These are phyloP conservation scores for Paramecium caudatum DNA, from an alignment of 73 alveolate species.

Conservation along the genomic window DNA sequence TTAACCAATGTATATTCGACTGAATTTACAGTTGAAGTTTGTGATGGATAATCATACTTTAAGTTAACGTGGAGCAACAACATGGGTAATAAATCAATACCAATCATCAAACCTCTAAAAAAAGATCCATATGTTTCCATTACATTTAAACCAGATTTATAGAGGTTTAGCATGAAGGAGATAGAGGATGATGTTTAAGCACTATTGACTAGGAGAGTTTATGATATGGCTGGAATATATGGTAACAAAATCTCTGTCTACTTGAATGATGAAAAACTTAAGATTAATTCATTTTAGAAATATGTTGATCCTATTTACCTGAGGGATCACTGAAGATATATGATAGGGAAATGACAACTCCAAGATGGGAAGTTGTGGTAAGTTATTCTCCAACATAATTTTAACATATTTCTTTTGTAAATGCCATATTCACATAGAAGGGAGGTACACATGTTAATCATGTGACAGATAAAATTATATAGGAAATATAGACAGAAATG, in stretches of 20 bases:
- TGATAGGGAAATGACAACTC: slow-evolving; percentile 83
- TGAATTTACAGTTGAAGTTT: slow-evolving; percentile 95
- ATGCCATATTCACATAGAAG: slow-evolving; percentile 93
- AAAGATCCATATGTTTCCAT: slow-evolving; percentile 90
- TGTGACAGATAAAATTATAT: slow-evolving; percentile 95
- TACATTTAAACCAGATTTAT: slow-evolving; percentile 97
- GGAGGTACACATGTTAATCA: slow-evolving; percentile 99
- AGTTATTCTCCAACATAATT: slow-evolving; percentile 97
- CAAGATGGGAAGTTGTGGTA: slow-evolving; percentile 98
- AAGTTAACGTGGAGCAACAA: slow-evolving; percentile 88
- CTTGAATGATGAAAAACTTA: slow-evolving; percentile 89
- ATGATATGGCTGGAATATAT: slow-evolving; percentile 99
- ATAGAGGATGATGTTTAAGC: slow-evolving; percentile 96
- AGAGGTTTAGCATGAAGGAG: slow-evolving; percentile 93
- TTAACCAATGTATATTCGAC: slow-evolving; percentile 98
- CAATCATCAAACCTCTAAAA: slow-evolving; percentile 81
- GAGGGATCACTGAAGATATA: slow-evolving; percentile 80
- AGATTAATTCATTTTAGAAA: slow-evolving; percentile 81
- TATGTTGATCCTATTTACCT: slow-evolving; percentile 85
- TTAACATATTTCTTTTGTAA: slow-evolving; percentile 95
- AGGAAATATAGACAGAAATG: slow-evolving; percentile 82
- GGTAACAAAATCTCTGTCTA: slow-evolving; percentile 91
- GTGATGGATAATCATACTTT: slow-evolving; percentile 78
- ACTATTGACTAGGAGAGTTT: slow-evolving; percentile 94
- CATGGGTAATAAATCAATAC: slow-evolving; percentile 90